phyloP scores from a whole-genome alignment of 495 filamentous ascomycete genomes.

The Neurospora africana region DNA sequence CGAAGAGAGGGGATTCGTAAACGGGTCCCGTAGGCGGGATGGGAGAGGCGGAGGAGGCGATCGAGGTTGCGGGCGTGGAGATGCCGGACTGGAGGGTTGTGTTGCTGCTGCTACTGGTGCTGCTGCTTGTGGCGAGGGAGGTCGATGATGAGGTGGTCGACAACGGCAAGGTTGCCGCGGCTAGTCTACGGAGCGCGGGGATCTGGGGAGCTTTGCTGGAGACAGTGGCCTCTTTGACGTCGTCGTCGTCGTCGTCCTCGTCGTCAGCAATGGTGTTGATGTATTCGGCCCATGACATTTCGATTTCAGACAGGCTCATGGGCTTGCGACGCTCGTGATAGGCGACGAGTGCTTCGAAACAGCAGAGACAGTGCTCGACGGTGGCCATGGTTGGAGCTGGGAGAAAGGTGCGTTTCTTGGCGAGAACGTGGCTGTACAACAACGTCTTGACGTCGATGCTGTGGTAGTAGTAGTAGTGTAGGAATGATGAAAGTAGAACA shows the following conservation, averaged over 20 bases:
- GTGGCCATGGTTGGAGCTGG: slow-evolving; percentile 55
- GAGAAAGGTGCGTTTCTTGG: not conserved
- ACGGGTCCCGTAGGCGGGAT: slow-evolving; percentile 6
- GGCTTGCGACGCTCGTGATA: slow-evolving; percentile 31
- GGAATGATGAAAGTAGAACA: not conserved
- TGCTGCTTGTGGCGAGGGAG: slow-evolving; percentile 6
- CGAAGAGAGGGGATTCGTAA: slow-evolving; percentile 62
- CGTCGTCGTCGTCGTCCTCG: slow-evolving; percentile 12
- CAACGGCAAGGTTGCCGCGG: slow-evolving; percentile 22
- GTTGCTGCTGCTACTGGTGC: slow-evolving; percentile 9
- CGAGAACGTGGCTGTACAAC: not conserved
- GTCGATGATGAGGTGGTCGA: slow-evolving; percentile 14
- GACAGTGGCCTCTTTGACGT: not conserved
- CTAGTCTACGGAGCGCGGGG: slow-evolving; percentile 5
- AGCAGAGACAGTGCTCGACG: slow-evolving; percentile 73
- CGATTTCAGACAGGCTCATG: slow-evolving; percentile 50
- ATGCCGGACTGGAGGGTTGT: slow-evolving; percentile 7
- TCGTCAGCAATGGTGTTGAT: slow-evolving; percentile 21
- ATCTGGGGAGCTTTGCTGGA: slow-evolving; percentile 2
- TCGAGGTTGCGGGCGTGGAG: slow-evolving; percentile 27
- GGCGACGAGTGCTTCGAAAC: slow-evolving; percentile 73
- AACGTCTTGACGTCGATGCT: not conserved
- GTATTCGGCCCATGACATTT: slow-evolving; percentile 60
- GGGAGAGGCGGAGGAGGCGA: slow-evolving; percentile 18
- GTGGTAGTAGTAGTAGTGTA: not conserved